Percentiles rank a stretch among this genome's conserved stretches.
Conservation (phyloP, 805 yeast species). For the Candida anglica region DNA sequence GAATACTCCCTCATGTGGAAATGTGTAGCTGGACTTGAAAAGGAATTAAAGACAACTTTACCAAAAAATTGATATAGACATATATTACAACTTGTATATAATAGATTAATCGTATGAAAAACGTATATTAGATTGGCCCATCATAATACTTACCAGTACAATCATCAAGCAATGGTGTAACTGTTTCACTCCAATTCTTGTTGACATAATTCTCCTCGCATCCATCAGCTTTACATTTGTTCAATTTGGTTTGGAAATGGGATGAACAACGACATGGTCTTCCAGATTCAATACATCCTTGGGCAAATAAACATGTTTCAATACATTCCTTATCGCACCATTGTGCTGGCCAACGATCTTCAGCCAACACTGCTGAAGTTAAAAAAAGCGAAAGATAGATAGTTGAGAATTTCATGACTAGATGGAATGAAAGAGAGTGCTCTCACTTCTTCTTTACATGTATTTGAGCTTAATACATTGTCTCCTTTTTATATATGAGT, state of each 20-base stretch:
- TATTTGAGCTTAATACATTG: no score
- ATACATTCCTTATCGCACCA: slow-evolving; percentile 16
- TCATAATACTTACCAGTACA: slow-evolving; percentile 6
- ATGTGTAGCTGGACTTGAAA: slow-evolving; percentile 55
- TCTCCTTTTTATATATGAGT: no score
- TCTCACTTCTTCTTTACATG: no score
- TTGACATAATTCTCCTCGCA: slow-evolving; percentile 7
- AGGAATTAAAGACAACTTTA: slow-evolving; percentile 40
- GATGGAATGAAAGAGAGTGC: no score
- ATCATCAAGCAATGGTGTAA: slow-evolving; percentile 4
- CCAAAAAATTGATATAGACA: no score
- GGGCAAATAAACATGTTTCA: slow-evolving; percentile 11
- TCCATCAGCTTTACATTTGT: slow-evolving; percentile 6
- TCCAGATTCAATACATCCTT: slow-evolving; percentile 7
- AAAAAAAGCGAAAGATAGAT: slow-evolving; percentile 1
- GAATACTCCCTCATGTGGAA: slow-evolving; percentile 67
- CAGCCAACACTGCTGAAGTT: slow-evolving; percentile 1
- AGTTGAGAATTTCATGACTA: no score
- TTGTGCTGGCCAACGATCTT: slow-evolving; percentile 11
- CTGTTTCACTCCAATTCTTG: slow-evolving; percentile 7
- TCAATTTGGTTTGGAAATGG: slow-evolving; percentile 6
- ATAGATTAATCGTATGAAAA: no score
- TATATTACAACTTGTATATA: no score
- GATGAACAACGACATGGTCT: slow-evolving; percentile 5
- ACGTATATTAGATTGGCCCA: slow-evolving; percentile 2